Evolutionary conservation across 225 moss, liverwort and hornwort species (phyloP), one percentile per base, ranked within the genome.

Genomic region (Lunularia cruciata): DNA sequence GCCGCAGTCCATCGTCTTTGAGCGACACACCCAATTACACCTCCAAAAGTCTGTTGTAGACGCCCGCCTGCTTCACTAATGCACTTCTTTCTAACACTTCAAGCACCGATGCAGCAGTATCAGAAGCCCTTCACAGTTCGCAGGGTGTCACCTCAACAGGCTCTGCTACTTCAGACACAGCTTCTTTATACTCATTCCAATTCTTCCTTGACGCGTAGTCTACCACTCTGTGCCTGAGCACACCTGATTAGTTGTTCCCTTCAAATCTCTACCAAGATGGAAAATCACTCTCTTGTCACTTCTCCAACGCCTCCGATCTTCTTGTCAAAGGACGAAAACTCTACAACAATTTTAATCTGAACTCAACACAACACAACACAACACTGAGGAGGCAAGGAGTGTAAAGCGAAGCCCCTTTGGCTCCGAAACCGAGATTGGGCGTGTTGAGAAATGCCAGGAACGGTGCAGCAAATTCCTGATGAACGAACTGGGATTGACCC

Each of bases 1-100:
- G 18, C 63, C 46, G 15, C 39, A 64, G 25, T 46, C 63, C 39
- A 61, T 39, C 39, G 36, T 61, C 61, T 25, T 61, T 4, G 25
- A 9, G 42, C 13, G 42, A 61, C 40, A 61, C 23, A 40, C 13
- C 23, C 36, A 38, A 23, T 45, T 46, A 13, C 36, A 3, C 8
- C 3, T 42, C 23, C 64, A 45, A 27, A 26, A 8, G 39, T 14
- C 65, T 65, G 18, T 64, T 19, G 26, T 33, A 31, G 3, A 19
- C 26, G 31, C 18, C 19, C 31, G 33, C 19, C 35, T 35, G 58
- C 58, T 59, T 35, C 34, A 30, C n/a, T 59, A 25, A 11, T 16
- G 30, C 6, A 57, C 34, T 35, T 35, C 34, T 56, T n/a, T 26
- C 11, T 31, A 32, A 6, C 11, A 32, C 60, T 26, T 1, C 18